Evolutionary conservation across 2,329 filamentous ascomycete species (phyloP).

Genomic region (Scopulariopsis brevicaulis): DNA sequence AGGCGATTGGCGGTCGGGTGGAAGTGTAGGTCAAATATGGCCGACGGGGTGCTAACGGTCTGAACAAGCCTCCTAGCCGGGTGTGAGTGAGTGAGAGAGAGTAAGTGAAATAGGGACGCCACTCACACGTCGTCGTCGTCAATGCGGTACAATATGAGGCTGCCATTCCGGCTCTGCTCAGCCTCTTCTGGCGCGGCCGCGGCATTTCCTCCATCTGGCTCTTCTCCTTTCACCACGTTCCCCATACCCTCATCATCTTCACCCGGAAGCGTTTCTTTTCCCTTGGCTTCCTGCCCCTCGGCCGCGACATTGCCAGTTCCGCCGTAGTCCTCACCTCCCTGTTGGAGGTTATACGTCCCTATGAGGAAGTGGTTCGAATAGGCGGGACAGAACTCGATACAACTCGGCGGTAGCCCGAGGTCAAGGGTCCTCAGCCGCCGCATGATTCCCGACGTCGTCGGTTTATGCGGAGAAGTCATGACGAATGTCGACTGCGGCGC

Average conservation of each 20-base stretch:
- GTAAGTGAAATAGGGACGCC: not conserved
- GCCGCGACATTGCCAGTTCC: not conserved
- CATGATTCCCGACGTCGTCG: not conserved
- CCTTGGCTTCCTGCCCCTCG: conserved; percentile 14
- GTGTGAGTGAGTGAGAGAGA: not conserved
- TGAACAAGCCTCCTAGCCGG: conserved; percentile 40
- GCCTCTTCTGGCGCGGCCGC: conserved; percentile 18
- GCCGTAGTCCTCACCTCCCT: conserved; percentile 23
- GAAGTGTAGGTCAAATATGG: conserved; percentile 80
- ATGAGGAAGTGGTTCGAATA: conserved; percentile 59
- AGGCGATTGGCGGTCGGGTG: conserved; percentile 39
- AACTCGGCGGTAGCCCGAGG: conserved; percentile 63
- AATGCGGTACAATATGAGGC: conserved; percentile 55
- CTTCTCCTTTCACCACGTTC: conserved; percentile 8
- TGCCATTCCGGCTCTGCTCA: conserved; percentile 59
- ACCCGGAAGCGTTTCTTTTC: not conserved
- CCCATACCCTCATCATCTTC: conserved; percentile 13
- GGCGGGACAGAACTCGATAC: conserved; percentile 60
- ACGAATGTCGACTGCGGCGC: not conserved
- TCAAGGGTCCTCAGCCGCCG: conserved; percentile 9
- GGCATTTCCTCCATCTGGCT: conserved; percentile 11
- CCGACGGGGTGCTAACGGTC: conserved; percentile 53
- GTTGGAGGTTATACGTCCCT: conserved; percentile 69
- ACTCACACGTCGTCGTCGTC: conserved; percentile 4
- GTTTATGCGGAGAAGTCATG: not conserved